Base-by-base conservation (phyloP, 352 stramenopile genomes). In the Globisporangium carolinianum region DNA sequence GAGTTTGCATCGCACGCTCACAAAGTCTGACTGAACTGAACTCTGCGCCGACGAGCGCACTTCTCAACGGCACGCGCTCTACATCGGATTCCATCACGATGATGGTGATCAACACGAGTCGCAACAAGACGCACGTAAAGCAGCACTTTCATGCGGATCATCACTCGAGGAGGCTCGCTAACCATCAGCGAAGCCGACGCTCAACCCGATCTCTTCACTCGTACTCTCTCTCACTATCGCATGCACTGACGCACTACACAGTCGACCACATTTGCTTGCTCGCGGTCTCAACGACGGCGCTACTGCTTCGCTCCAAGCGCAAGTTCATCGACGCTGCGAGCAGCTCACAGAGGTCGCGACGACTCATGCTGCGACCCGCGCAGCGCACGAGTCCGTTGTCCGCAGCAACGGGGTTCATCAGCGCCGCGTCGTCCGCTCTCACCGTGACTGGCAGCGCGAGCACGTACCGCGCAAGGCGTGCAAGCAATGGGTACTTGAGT, bases 401-500 rank as follows among this genome's bases (percentile, higher is more conserved):
- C 2, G 55, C 55, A 0, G 60, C 15, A 6, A 85, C 61, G 6
- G 78, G 76, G 53, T 88, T 88, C 24, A 24, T 24, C 24, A 24
- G 2, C 24, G 24, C 24, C 7, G 6, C 39, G 57, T 86, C 69
- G 6, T 81, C 57, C 4, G 72, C 43, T 38, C 71, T 72, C 1
- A 78, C 66, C 24, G 70, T 74, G 42, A 72, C 75, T 36, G 81
- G 81, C 18, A 91, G 85, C 1, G 81, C 81, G 45, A 91, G 48
- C 53, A 89, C 75, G 55, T 83, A 89, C 1, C 79, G 76, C 38
- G 81, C 79, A 8, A 91, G 61, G 0, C 72, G 68, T 10, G 81
- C 75, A 24, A 89, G 62, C 55, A 85, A 88, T n/a, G 81, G 81
- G 62, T 89, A 91, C 72, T 91, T 89, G 62, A 88, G 71, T 6